A percentile compares a stretch with the other conserved stretches of the same genome.
Conservation (phyloP, 768 basidiomycete genomes). For the Boletus eberwhitei region DNA sequence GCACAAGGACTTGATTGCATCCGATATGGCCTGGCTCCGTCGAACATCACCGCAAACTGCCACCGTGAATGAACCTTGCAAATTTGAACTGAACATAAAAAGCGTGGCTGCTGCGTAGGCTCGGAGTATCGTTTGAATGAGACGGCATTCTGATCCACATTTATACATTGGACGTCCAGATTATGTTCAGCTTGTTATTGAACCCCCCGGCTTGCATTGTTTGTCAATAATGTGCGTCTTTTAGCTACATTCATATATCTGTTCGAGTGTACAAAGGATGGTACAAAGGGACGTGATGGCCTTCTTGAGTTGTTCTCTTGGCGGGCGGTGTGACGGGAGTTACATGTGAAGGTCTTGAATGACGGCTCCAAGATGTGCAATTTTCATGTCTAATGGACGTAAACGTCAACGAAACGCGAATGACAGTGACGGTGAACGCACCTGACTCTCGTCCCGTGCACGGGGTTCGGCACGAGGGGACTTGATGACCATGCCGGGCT, state of each 20-base stretch:
- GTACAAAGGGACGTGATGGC: background rate
- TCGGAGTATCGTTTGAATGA: too few species aligned
- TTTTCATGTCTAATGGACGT: background rate
- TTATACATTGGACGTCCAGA: too few species aligned
- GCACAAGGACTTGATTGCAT: too few species aligned
- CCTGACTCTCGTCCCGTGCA: background rate
- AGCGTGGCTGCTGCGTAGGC: too few species aligned
- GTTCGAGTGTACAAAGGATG: background rate
- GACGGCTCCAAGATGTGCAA: too few species aligned
- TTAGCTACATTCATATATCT: background rate
- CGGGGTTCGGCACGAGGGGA: constrained; percentile 1
- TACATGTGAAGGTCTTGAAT: background rate
- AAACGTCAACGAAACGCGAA: background rate
- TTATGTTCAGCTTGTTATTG: too few species aligned
- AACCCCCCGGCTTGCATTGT: too few species aligned
- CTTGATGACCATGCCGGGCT: background rate
- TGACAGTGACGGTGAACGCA: background rate
- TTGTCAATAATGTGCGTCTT: background rate
- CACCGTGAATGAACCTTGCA: too few species aligned
- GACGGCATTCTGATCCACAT: too few species aligned
- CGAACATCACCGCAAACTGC: too few species aligned
- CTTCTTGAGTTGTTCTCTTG: background rate
- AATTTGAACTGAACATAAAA: too few species aligned
- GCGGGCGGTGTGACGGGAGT: background rate
- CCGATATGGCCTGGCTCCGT: too few species aligned